Evolutionary conservation across 768 basidiomycete species (phyloP).

Genomic region (Saitozyma podzolica): DNA sequence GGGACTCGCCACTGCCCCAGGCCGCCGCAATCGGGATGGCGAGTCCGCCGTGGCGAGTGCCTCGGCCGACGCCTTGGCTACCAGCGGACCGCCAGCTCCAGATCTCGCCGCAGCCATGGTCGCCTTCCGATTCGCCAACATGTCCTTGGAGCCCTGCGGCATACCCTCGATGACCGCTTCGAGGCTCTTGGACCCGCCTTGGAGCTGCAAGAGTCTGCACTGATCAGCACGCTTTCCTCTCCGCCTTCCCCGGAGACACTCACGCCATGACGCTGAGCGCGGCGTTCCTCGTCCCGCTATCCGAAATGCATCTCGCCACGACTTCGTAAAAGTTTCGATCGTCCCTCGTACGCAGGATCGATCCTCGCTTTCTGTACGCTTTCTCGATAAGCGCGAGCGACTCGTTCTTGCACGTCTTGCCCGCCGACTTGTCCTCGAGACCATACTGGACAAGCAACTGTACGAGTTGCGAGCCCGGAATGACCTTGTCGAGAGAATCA

Average conservation of each 20-base stretch:
- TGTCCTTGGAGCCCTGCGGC: conserved; percentile 39
- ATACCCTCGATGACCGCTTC: conserved; percentile 33
- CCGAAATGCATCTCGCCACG: conserved; percentile 59
- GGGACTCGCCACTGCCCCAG: background rate
- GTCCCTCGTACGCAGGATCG: conserved; percentile 34
- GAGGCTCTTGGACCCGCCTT: conserved; percentile 35
- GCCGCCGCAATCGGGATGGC: conserved; percentile 16
- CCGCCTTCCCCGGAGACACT: conserved; percentile 22
- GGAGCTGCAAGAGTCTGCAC: conserved; percentile 33
- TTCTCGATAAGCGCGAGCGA: conserved; percentile 47
- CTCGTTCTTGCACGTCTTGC: conserved; percentile 48
- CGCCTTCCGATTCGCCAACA: conserved; percentile 43
- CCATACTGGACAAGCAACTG: conserved; percentile 85
- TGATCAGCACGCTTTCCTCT: conserved; percentile 12
- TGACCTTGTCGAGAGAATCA: conserved; percentile 80
- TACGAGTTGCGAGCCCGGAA: conserved; percentile 89
- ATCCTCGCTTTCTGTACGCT: conserved; percentile 45
- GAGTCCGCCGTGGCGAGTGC: conserved; percentile 15
- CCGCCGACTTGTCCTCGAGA: conserved; percentile 58
- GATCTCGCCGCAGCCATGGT: conserved; percentile 30
- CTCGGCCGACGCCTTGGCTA: conserved; percentile 21
- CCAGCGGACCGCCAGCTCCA: conserved; percentile 12
- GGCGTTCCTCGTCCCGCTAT: conserved; percentile 82
- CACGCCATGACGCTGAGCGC: conserved; percentile 79
- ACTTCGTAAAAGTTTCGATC: conserved; percentile 39